Evolutionary conservation across 305 asterid species (phyloP), one percentile per base, ranked within the genome.

Genomic region (Fraxinus latifolia): DNA sequence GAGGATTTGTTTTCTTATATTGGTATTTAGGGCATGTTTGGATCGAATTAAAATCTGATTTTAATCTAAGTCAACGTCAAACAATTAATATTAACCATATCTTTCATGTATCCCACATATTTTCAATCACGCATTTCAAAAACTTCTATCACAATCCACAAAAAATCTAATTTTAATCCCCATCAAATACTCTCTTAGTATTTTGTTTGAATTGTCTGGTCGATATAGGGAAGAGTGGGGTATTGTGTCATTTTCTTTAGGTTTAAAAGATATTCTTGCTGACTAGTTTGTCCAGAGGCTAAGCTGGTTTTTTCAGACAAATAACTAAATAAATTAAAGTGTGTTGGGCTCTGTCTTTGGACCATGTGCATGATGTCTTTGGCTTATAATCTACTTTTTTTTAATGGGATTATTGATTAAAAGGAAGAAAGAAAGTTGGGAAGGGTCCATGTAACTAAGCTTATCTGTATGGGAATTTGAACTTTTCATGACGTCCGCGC

Each of bases 1-100:
- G 82, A 7, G 77, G 70, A 60, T 78, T 82, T 81, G 74, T 77
- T 72, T 37, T 78, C 83, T 50, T 25, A 32, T 47, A 55, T 78
- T 75, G 81, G 37, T 42, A 2, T 37, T 17, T 17, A 4, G 19
- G 25, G 25, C 25, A 23, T 23, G 25, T 27, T 27, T 27, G 29
- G 29, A 1, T 27, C 29, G 29, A 1, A 27, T 27, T 27, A 27
- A 27, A 27, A 27, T 27, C 29, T 27, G 29, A 27, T 27, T 27
- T 27, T 27, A 27, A 27, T 27, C 29, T 27, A 27, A 27, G 29
- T 27, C 29, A 27, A 27, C 0, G 29, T 27, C 29, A 27, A 27
- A 27, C 29, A 27, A 27, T 27, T 1, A 27, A 27, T 1, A 27
- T 27, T 27, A 27, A 27, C 29, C 2, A 27, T 27, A 27, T 27